Evolutionary conservation across 805 yeast species (phyloP).

Genomic region (Candida manassasensis): DNA sequence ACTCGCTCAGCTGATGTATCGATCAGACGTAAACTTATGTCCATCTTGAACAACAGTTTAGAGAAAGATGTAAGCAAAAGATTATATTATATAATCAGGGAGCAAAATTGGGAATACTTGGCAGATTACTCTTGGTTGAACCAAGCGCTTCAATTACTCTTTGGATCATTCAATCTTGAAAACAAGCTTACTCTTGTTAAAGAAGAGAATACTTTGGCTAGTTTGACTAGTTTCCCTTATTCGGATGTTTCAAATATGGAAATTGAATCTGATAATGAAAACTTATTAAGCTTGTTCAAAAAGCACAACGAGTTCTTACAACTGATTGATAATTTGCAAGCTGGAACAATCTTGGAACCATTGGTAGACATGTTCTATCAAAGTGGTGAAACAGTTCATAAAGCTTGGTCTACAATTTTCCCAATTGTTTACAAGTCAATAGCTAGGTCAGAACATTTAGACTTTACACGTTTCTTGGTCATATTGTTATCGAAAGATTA

Average conservation of each 20-base stretch:
- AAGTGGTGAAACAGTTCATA: conserved; percentile 72
- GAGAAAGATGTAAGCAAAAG: conserved; percentile 77
- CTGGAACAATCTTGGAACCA: conserved; percentile 64
- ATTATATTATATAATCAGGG: conserved; percentile 80
- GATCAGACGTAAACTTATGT: conserved; percentile 74
- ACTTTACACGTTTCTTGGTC: conserved; percentile 77
- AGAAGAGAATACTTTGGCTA: conserved; percentile 50
- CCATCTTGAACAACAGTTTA: conserved; percentile 69
- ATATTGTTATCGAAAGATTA: conserved; percentile 83
- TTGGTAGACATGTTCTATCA: conserved; percentile 77
- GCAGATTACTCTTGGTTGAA: conserved; percentile 94
- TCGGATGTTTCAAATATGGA: conserved; percentile 21
- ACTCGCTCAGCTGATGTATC: conserved; percentile 75
- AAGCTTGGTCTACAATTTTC: conserved; percentile 79
- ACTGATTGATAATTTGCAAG: conserved; percentile 31
- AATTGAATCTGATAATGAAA: conserved; percentile 20
- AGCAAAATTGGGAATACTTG: conserved; percentile 94
- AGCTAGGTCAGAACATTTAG: conserved; percentile 75
- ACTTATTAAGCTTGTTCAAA: conserved; percentile 18
- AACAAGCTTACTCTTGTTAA: conserved; percentile 42
- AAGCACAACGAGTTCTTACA: conserved; percentile 28
- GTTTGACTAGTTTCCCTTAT: conserved; percentile 41
- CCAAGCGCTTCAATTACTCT: conserved; percentile 83
- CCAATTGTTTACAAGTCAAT: conserved; percentile 74
- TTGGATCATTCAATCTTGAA: conserved; percentile 65